Evolutionary conservation across 257 asterid species (phyloP).

Genomic region (Verbena officinalis): DNA sequence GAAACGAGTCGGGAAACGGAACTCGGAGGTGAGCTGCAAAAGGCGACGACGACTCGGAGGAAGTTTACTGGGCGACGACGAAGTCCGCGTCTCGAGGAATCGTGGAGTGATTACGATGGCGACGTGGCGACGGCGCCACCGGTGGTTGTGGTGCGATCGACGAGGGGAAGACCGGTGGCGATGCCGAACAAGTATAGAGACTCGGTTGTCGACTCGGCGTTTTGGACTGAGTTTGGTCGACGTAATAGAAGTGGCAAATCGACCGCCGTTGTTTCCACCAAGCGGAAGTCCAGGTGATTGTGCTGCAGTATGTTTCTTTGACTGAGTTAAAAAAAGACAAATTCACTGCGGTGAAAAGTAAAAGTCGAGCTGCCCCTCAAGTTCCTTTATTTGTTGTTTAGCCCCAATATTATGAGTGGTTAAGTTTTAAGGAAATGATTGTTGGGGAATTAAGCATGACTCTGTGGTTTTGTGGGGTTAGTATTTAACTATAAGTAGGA

Average conservation of each 20-base stretch:
- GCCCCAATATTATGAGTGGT: neutral
- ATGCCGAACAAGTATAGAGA: conserved; percentile 46
- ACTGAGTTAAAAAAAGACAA: neutral
- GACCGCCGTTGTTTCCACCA: conserved; percentile 34
- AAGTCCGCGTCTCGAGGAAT: conserved; percentile 22
- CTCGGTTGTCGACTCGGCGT: conserved; percentile 38
- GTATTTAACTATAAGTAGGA: conserved; percentile 16
- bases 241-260: conserved; percentile 34
- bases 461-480: conserved; percentile 21
- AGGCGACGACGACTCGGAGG: conserved; percentile 23
- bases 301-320: conserved; percentile 11
- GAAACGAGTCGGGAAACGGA: conserved; percentile 17
- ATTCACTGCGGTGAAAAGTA: conserved; percentile 29
- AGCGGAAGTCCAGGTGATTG: conserved; percentile 46
- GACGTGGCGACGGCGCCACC: conserved; percentile 18
- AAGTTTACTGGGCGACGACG: conserved; percentile 16
- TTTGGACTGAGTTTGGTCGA: conserved; percentile 33
- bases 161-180: conserved; percentile 45
- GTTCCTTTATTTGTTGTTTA: conserved; percentile 3
- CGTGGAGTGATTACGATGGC: neutral
- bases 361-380: neutral
- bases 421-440: neutral
- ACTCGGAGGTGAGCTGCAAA: conserved; percentile 19
- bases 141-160: conserved; percentile 42
- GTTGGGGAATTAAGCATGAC: conserved; percentile 25